Percentiles rank a stretch among this genome's conserved stretches.
phyloP scores from a whole-genome alignment of 768 basidiomycete species.

The Nidularia pulvinata region DNA sequence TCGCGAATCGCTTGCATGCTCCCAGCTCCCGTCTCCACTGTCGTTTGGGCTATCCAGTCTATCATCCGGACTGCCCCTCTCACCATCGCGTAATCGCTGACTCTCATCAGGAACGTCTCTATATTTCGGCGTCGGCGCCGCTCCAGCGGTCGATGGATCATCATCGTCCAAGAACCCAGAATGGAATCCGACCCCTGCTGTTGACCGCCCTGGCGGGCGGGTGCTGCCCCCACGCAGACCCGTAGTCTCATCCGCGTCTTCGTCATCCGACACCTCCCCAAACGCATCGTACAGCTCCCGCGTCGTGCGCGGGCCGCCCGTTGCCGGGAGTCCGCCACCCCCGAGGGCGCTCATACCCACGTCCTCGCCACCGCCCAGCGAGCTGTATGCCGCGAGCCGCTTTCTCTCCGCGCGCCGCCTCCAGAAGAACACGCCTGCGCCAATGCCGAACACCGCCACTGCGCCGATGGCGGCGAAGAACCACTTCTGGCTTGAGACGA shows the following conservation, averaged over 20 bases:
- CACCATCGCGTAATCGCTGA: background rate
- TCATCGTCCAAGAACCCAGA: slow-evolving; percentile 86
- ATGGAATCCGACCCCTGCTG: slow-evolving; percentile 58
- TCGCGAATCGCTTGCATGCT: slow-evolving; percentile 47
- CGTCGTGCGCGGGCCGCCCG: slow-evolving; percentile 50
- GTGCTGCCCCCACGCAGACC: slow-evolving; percentile 37
- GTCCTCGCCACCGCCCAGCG: slow-evolving; percentile 63
- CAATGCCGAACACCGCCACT: slow-evolving; percentile 73
- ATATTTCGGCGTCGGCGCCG: slow-evolving; percentile 30
- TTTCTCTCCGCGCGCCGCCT: slow-evolving; percentile 50
- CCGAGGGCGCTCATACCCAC: slow-evolving; percentile 77
- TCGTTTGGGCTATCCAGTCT: slow-evolving; percentile 33
- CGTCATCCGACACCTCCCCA: slow-evolving; percentile 85
- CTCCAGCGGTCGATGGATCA: slow-evolving; percentile 37
- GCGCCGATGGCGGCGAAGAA: slow-evolving; percentile 85
- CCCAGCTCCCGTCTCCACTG: slow-evolving; percentile 75
- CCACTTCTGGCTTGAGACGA: slow-evolving; percentile 83
- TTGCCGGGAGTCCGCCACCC: slow-evolving; percentile 20
- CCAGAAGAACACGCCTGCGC: slow-evolving; percentile 79
- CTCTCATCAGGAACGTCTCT: slow-evolving; percentile 56
- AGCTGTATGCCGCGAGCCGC: slow-evolving; percentile 50
- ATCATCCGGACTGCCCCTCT: slow-evolving; percentile 9
- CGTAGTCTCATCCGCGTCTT: slow-evolving; percentile 73
- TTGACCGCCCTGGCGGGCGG: slow-evolving; percentile 27
- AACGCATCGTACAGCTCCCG: slow-evolving; percentile 98